These are phyloP conservation scores for Lodderomyces beijingensis DNA, from an alignment of 1,139 yeast species.

Conservation along the genomic window DNA sequence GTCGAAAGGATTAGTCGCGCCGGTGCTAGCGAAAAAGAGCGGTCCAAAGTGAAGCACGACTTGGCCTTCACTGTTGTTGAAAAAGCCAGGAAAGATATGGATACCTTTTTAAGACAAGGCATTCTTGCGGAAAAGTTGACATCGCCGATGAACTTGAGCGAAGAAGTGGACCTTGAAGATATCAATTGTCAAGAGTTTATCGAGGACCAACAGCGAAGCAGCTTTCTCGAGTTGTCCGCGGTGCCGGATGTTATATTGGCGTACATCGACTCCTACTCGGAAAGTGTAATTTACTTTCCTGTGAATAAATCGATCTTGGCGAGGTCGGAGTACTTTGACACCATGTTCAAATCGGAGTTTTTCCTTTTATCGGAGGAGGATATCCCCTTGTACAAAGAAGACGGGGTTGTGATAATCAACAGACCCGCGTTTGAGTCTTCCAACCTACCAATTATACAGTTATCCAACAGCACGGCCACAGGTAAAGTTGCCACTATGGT, in stretches of 20 bases:
- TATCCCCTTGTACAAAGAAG: neutral
- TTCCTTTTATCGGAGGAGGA: slow-evolving; percentile 17
- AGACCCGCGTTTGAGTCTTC: slow-evolving; percentile 17
- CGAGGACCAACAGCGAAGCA: slow-evolving; percentile 13
- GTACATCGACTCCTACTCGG: slow-evolving; percentile 27
- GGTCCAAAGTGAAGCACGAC: slow-evolving; percentile 41
- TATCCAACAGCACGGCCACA: slow-evolving; percentile 23
- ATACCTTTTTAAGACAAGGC: slow-evolving; percentile 30
- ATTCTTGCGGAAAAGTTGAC: slow-evolving; percentile 28
- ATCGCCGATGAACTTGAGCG: slow-evolving; percentile 12
- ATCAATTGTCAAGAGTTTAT: slow-evolving; percentile 20
- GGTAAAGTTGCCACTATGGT: slow-evolving; percentile 49
- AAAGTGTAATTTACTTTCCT: slow-evolving; percentile 45
- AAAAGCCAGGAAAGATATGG: slow-evolving; percentile 43
- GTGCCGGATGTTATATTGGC: slow-evolving; percentile 49
- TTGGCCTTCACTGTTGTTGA: slow-evolving; percentile 43
- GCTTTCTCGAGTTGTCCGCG: slow-evolving; percentile 22
- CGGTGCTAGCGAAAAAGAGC: slow-evolving; percentile 19
- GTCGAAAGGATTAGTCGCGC: slow-evolving; percentile 18
- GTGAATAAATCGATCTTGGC: slow-evolving; percentile 58
- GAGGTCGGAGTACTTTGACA: slow-evolving; percentile 60
- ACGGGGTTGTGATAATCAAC: slow-evolving; percentile 17
- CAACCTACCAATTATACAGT: slow-evolving; percentile 28
- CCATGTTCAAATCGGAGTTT: slow-evolving; percentile 55
- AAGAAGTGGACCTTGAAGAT: slow-evolving; percentile 30